Evolutionary conservation across 164 flowering plant species (phyloP).

Genomic region (Piper betle): DNA sequence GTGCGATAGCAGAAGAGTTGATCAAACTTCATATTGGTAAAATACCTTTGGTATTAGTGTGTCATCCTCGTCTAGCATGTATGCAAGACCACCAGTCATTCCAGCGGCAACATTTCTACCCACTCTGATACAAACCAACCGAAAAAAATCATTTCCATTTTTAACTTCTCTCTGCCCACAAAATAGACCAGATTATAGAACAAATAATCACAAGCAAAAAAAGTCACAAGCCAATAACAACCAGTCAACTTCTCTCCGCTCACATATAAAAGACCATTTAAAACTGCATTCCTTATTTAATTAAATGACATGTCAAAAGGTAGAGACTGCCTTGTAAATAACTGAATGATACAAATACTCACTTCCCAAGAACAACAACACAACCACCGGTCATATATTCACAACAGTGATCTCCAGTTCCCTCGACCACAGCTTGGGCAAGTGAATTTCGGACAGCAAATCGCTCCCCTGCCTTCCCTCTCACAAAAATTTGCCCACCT

Average conservation of each 20-base stretch:
- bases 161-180: background rate
- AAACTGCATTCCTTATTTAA: background rate
- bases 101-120: slow-evolving; percentile 99
- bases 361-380: slow-evolving; percentile 95
- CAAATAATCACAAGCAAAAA: background rate
- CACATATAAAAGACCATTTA: background rate
- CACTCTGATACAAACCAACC: slow-evolving; percentile 35
- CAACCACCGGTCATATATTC: slow-evolving; percentile 99
- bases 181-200: background rate
- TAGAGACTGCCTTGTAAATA: background rate
- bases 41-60: slow-evolving; percentile 82
- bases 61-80: slow-evolving; percentile 89
- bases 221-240: background rate
- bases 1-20: no score
- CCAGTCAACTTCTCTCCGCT: background rate
- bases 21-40: no score
- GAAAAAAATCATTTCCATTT: background rate
- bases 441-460: slow-evolving; percentile 98
- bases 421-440: slow-evolving; percentile 92
- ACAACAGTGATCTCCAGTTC: slow-evolving; percentile 95
- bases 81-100: slow-evolving; percentile 98
- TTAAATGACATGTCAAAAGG: background rate
- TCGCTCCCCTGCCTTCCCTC: slow-evolving; percentile 97
- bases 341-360: slow-evolving; percentile 18
- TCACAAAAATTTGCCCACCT: slow-evolving; percentile 84